Evolutionary conservation across 208 protist genomes (phyloP).

Genomic region (Acanthamoeba lugdunensis): DNA sequence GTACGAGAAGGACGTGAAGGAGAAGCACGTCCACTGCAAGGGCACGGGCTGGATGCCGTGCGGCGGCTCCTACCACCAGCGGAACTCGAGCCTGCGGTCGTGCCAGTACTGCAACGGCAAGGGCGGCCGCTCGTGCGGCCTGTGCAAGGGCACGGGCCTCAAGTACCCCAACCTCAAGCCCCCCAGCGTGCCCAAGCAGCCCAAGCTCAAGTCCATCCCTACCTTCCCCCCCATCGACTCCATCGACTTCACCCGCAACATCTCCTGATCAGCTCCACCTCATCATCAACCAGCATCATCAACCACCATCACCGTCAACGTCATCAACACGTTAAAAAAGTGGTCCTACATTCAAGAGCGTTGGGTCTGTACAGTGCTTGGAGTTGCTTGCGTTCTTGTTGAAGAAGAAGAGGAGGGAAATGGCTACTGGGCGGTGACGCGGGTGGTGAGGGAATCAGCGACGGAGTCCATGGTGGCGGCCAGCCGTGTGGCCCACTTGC

Average conservation of each 20-base stretch:
- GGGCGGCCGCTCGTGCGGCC: not conserved
- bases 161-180: slow-evolving; percentile 3
- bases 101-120: slow-evolving; percentile 18
- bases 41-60: not conserved
- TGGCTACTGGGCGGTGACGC: slow-evolving; percentile 45
- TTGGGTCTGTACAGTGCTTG: too few species aligned
- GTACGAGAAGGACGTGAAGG: not conserved
- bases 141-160: slow-evolving; percentile 4
- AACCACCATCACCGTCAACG: too few species aligned
- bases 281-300: too few species aligned
- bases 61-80: not conserved
- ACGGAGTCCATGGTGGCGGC: slow-evolving; percentile 54
- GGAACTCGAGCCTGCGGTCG: not conserved
- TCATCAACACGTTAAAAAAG: too few species aligned
- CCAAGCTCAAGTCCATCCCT: not conserved
- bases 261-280: not conserved
- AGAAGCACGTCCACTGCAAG: not conserved
- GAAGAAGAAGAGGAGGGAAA: not conserved
- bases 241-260: slow-evolving; percentile 10
- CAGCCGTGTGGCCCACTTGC: slow-evolving; percentile 54
- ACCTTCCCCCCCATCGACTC: not conserved
- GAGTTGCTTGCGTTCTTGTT: too few species aligned
- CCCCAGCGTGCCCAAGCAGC: not conserved
- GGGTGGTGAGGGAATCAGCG: slow-evolving; percentile 37
- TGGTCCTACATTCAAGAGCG: too few species aligned